phyloP scores from a whole-genome alignment of 2,329 filamentous ascomycete species.

The Dendryphion nanum region DNA sequence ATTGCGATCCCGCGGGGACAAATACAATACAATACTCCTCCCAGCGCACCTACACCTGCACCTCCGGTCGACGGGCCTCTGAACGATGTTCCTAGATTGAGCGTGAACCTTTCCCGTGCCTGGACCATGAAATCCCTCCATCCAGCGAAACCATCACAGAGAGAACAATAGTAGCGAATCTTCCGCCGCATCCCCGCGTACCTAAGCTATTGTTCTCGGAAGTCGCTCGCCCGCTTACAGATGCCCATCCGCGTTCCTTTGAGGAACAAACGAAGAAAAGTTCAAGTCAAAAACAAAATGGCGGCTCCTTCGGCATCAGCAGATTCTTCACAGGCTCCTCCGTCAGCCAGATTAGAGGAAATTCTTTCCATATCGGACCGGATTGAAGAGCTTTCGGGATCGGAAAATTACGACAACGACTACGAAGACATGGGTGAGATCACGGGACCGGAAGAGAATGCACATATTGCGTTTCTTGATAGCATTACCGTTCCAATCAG shows the following conservation, averaged over 20 bases:
- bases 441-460: conserved; percentile 23
- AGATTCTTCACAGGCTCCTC: conserved; percentile 2
- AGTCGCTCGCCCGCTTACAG: conserved; percentile 20
- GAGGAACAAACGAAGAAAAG: conserved; percentile 7
- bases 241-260: conserved; percentile 13
- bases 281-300: conserved; percentile 22
- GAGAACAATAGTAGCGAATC: conserved; percentile 16
- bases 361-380: conserved; percentile 22
- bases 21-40: no score
- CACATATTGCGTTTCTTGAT: conserved; percentile 28
- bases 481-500: conserved; percentile 54
- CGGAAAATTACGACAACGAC: conserved; percentile 25
- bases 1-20: no score
- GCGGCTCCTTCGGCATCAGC: conserved; percentile 13
- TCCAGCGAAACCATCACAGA: no score
- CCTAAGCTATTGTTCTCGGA: conserved; percentile 24
- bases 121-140: no score
- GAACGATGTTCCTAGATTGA: no score
- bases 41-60: no score
- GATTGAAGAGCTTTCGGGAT: conserved; percentile 39
- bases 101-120: no score
- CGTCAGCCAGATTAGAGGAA: conserved; percentile 27
- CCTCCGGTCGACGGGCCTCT: no score
- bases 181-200: conserved; percentile 2
- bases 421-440: conserved; percentile 38